Evolutionary conservation across 805 yeast species (phyloP), one percentile per base, ranked within the genome.

Genomic region (Candida takata): DNA sequence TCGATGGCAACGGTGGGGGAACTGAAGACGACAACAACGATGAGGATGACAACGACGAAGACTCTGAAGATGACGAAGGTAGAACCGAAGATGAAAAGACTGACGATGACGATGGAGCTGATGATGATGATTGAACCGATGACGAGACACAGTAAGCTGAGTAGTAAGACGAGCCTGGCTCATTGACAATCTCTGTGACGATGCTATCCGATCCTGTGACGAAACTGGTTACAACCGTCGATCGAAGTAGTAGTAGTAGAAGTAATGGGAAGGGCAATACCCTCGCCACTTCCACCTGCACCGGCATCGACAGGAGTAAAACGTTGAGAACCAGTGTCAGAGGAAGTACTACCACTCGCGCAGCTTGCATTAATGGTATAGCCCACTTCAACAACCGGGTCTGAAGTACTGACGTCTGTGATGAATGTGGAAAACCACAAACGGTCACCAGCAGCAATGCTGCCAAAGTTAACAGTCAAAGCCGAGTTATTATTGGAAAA

Each of bases 221-320:
- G 24, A 34, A 42, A 16, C 34, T 29, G 2, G 43, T 42, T 34
- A 29, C 46, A 42, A 3, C 31, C 40, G 40, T 36, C 29, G 8
- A 24, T 8, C 17, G 32, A 23, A 5, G 38, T 34, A 10, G 31
- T 26, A 7, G 41, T 37, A 4, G 29, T 31, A 5, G 29, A 24
- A 2, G 44, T 40, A 12, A 14, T 19, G n/a, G n/a, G n/a, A n/a
- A n/a, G n/a, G 8, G 41, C 41, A 8, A 15, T 31, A 16, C 18
- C 10, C 18, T 31, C 31, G 35, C 43, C 43, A 15, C 12, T 27
- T 25, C 45, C 45, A 11, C 37, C 34, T 9, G 41, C 37, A 13
- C 24, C 6, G n/a, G 39, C 43, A 4, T 19, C 10, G 16, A 38
- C 41, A 10, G 35, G 35, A 1, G 29, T 15, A 8, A 31, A n/a